Percentiles rank a stretch among this genome's conserved stretches.
Evolutionary conservation across 129 eudicot species (phyloP).

Genomic region (Solidago caesia): DNA sequence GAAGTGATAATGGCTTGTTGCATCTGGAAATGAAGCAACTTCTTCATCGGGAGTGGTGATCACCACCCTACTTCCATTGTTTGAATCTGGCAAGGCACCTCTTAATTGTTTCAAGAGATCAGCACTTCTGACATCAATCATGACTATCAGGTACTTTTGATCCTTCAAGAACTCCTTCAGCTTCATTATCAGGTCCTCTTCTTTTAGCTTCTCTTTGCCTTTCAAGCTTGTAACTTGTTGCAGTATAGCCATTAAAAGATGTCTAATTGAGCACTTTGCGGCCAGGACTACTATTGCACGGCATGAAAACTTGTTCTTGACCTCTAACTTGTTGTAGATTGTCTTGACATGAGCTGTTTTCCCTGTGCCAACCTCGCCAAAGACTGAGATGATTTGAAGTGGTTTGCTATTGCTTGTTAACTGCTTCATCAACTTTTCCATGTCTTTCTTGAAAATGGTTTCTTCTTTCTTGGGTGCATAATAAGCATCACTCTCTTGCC

Average conservation of each 20-base stretch:
- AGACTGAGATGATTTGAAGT: constrained; percentile 32
- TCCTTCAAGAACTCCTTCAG: constrained; percentile 17
- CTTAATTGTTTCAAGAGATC: constrained; percentile 19
- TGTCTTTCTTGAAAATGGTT: constrained; percentile 32
- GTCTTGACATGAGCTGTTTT: constrained; percentile 38
- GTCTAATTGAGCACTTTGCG: constrained; percentile 11
- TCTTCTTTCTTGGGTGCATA: constrained; percentile 26
- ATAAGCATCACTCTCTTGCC: constrained; percentile 30
- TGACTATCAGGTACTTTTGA: constrained; percentile 30
- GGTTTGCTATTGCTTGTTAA: constrained; percentile 24
- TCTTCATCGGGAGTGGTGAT: constrained; percentile 38
- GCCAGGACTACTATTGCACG: constrained; percentile 31
- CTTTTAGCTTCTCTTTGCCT: constrained; percentile 14
- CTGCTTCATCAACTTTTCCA: constrained; percentile 31
- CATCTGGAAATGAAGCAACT: constrained; percentile 14
- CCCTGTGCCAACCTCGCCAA: constrained; percentile 40
- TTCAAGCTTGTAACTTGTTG: constrained; percentile 5
- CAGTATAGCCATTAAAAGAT: constrained; percentile 31
- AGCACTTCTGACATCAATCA: constrained; percentile 35
- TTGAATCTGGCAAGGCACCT: constrained; percentile 25
- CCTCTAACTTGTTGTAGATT: constrained; percentile 32
- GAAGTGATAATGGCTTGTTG: constrained; percentile 10
- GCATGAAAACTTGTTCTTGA: constrained; percentile 27
- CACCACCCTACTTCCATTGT: constrained; percentile 44
- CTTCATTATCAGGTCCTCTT: constrained; percentile 9